Base-by-base conservation (phyloP, 1,284 basidiomycete genomes). In the Trametes hirsuta region DNA sequence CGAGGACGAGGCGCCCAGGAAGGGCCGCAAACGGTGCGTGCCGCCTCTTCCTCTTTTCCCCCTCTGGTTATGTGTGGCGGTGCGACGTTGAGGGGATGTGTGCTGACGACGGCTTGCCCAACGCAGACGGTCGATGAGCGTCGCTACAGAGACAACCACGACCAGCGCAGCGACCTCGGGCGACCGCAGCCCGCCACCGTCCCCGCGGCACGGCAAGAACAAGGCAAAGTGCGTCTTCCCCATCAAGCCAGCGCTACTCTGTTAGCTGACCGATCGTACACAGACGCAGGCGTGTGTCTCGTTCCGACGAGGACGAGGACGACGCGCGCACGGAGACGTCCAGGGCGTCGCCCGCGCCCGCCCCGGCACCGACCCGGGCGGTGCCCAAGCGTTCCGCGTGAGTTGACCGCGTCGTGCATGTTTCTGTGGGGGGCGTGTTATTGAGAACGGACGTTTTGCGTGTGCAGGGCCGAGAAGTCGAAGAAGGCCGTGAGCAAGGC, bases 1-100 rank as follows among this genome's bases (percentile, higher is more conserved):
- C 24, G 75, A 77, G 40, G 81, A 81, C 25, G 67, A 74, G 14
- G 74, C 72, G 42, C 81, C 72, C 64, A 82, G 78, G 63, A 76
- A 79, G 47, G 72, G 71, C 2, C 65, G 70, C 52, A 77, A 77
- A 53, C 69, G 75, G 72, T 74, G 47, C 22, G 72, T 45, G 18
- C 18, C 30, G 30, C 30, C 21, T 40, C 25, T 30, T 46, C 6
- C 42, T 21, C 18, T 24, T 39, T 10, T 15, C 9, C 18, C 22
- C 22, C 41, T 10, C 4, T 9, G 18, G 18, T 4, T 24, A 2
- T 37, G n/a, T 10, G 22, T 24, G 18, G 12, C 3, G 6, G 45
- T 30, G 4, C 25, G 24, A 1, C 15, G 30, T 47, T 14, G 30
- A 30, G 30, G 30, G 30, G 30, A 5, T 30, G 30, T 30, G 30